Base-by-base conservation (phyloP, 2,329 filamentous ascomycete genomes). In the Scedosporium minutisporum region DNA sequence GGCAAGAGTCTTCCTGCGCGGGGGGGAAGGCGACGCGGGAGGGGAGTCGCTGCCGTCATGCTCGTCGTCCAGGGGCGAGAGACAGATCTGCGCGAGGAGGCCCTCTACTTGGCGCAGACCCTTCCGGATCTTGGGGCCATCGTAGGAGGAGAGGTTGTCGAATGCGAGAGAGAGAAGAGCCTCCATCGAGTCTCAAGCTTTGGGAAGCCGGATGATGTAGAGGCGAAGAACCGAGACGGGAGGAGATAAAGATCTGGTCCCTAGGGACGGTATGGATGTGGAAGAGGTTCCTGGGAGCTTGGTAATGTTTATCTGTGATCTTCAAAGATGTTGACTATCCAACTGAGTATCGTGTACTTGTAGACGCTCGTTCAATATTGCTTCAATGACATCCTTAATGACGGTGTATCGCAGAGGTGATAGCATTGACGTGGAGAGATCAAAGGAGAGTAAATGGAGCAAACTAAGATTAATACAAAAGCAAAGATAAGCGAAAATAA, bases 111-210 rank as follows among this genome's bases (percentile, higher is more conserved):
- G 93, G 68, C 91, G 89, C 67, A 97, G 78, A 60, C 93, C 95
- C 78, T 97, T 97, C 69, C 91, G 88, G 72, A 97, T 90, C 78
- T 96, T 96, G 73, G 83, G 82, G 63, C 87, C 87, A 70, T 97
- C 92, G 74, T 93, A 93, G 58, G 93, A 97, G 65, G 93, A 96
- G 67, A 97, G 88, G 76, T 96, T 96, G 79, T 97, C 93, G 76
- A 97, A 97, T 65, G 93, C 92, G 73, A 96, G 87, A 55, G 91
- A 96, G 63, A 97, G 82, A 29, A 97, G 84, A 61, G 90, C 87
- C 79, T 97, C 95, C 95, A 97, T 97, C 70, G 69, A 75, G 70
- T 62, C 58, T 65, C 59, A 58, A 58, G 65, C 6, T 46, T 46
- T 10, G 42, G 42, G 42, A 46, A 5, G 42, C 18, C n/a, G 42